These are phyloP conservation scores for Closterium sp. DNA, from an alignment of 139 green algal species.

Conservation along the genomic window DNA sequence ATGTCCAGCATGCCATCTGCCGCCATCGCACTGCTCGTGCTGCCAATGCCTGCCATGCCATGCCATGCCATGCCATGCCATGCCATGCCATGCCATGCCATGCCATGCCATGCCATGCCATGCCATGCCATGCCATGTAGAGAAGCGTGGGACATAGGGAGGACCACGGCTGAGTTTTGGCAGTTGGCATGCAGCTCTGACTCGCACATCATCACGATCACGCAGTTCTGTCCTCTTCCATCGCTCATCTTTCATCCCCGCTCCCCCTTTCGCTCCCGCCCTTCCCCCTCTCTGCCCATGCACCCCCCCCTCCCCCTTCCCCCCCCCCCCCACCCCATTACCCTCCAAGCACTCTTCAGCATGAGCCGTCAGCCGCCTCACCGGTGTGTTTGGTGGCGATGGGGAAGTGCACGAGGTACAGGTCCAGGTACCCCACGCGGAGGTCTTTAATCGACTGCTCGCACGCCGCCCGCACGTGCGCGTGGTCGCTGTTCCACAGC, in stretches of 20 bases:
- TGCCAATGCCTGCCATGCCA: slow-evolving; percentile 33
- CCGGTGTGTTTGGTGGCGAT: slow-evolving; percentile 47
- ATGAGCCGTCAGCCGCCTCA: neutral
- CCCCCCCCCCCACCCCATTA: no score
- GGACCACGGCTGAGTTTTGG: neutral
- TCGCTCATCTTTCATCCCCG: no score
- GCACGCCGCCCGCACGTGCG: slow-evolving; percentile 59
- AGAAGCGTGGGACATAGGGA: no score
- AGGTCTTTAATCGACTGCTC: slow-evolving; percentile 70
- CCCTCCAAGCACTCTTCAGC: no score
- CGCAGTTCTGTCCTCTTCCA: neutral
- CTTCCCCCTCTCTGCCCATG: no score
- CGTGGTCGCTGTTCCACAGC: slow-evolving; percentile 53
- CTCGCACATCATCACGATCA: no score
- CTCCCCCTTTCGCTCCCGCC: no score
- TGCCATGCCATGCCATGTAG: neutral
- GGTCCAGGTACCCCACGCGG: slow-evolving; percentile 74
- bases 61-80: slow-evolving; percentile 30
- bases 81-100: slow-evolving; percentile 28
- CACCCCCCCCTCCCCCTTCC: no score
- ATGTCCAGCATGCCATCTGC: slow-evolving; percentile 49
- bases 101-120: neutral
- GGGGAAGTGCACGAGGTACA: slow-evolving; percentile 84
- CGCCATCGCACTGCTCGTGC: slow-evolving; percentile 15
- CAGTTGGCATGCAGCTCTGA: neutral